These are phyloP conservation scores for Akebia trifoliata DNA, from an alignment of 164 flowering plant species.

Conservation along the genomic window DNA sequence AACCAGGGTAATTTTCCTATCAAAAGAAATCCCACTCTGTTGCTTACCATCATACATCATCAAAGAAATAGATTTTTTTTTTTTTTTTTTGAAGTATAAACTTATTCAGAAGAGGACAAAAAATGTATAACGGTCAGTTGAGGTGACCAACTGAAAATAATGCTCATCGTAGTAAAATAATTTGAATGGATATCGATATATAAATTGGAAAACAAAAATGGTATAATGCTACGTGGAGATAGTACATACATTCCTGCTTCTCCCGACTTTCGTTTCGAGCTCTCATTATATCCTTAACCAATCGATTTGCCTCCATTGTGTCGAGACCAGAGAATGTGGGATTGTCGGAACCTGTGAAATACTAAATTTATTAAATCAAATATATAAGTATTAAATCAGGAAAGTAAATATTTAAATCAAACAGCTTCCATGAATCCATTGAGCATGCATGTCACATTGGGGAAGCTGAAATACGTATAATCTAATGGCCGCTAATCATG, in stretches of 20 bases:
- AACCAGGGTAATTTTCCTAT: no score
- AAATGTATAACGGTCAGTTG: no score
- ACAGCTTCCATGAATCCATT: no score
- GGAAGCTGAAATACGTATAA: no score
- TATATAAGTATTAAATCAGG: neutral
- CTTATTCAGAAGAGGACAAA: no score
- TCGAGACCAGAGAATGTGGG: conserved; percentile 63
- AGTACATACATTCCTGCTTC: conserved; percentile 47
- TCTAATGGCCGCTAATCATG: no score
- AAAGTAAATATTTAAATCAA: neutral
- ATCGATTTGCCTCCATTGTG: conserved; percentile 45
- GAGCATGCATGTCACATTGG: no score
- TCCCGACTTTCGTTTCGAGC: conserved; percentile 21
- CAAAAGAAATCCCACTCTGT: neutral
- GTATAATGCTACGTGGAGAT: neutral
- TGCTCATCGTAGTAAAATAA: no score
- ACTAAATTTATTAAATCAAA: neutral
- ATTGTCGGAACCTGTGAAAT: conserved; percentile 74
- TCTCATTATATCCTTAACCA: conserved; percentile 51
- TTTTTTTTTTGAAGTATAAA: no score
- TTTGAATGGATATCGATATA: no score
- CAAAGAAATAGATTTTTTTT: no score
- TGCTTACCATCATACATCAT: neutral
- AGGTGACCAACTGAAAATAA: no score
- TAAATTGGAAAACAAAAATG: neutral